phyloP scores from a whole-genome alignment of 495 filamentous ascomycete genomes.

The Pyrenopolyporus hunteri region DNA sequence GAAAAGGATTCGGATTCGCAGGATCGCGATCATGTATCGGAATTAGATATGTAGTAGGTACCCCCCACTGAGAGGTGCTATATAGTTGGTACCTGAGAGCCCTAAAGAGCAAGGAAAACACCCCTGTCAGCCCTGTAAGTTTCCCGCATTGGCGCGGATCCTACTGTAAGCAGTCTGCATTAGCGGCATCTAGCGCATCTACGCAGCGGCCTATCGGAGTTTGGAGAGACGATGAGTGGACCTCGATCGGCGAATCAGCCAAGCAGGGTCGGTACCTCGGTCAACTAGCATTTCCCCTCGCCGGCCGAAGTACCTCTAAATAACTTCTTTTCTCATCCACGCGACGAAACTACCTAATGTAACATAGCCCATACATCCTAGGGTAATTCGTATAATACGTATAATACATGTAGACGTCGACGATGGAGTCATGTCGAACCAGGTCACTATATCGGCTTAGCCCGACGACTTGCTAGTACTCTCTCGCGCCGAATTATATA shows the following conservation, averaged over 20 bases:
- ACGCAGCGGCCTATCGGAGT: neutral
- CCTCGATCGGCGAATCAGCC: neutral
- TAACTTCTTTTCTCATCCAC: neutral
- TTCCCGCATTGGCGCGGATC: no score
- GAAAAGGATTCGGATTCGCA: no score
- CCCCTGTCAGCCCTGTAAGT: no score
- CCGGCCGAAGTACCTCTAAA: slow-evolving; percentile 8
- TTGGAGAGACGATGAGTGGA: neutral
- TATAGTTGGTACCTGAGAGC: no score
- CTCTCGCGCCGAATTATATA: neutral
- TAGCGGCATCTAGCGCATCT: slow-evolving; percentile 3
- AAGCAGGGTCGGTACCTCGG: slow-evolving; percentile 11
- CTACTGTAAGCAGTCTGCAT: slow-evolving; percentile 35
- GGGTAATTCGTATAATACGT: no score
- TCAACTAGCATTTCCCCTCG: neutral
- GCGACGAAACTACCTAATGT: neutral
- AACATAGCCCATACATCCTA: no score
- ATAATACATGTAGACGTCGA: neutral
- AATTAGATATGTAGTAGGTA: no score
- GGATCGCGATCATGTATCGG: no score
- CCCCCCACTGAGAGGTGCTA: no score
- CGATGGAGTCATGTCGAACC: slow-evolving; percentile 16
- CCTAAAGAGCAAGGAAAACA: no score
- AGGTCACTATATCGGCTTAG: neutral
- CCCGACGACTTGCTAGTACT: neutral